Evolutionary conservation across 768 basidiomycete species (phyloP), one percentile per base, ranked within the genome.

Genomic region (Tylopilus subfusipes): DNA sequence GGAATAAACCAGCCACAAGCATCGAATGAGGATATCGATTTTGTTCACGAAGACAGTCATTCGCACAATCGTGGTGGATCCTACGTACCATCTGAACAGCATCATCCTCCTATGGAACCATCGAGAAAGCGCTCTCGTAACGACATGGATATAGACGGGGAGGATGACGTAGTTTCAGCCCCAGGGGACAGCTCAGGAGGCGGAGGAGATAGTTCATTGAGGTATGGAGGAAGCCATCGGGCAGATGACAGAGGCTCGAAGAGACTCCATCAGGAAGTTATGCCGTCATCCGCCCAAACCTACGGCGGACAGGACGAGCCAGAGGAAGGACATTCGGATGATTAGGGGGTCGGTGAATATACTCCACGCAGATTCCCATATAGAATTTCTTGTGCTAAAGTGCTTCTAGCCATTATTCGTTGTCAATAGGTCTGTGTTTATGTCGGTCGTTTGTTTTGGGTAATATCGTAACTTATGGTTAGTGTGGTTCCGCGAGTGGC

Each of bases 101-200:
- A 66, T 57, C 75, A 70, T 33, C 69, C 74, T 52, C 59, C 70
- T 65, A 60, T 72, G 63, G 80, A 80, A 44, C 67, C 77, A 40
- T 69, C 73, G 53, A 79, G 82, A 67, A 86, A 84, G 65, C 77
- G 85, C 52, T 76, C 72, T 58, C 76, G 82, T 55, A 78, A 78
- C 47, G 85, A 86, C 50, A 82, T 85, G 82, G 85, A 87, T 39
- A 74, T 80, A 45, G 83, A 84, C 52, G 80, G 72, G 43, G 79
- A 79, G 27, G 74, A 78, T 72, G 79, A 80, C 66, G 75, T 72
- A 58, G 73, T 50, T 52, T 67, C 71, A 21, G 69, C 61, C 55
- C 64, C 57, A 22, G 67, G 61, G 45, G 63, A 60, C 56, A 63
- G 53, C 54, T 65, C 60, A 68, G 66, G 59, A 57, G 64, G 56